Evolutionary conservation across 2,329 filamentous ascomycete species (phyloP), one percentile per base, ranked within the genome.

Genomic region (Byssothecium circinans): DNA sequence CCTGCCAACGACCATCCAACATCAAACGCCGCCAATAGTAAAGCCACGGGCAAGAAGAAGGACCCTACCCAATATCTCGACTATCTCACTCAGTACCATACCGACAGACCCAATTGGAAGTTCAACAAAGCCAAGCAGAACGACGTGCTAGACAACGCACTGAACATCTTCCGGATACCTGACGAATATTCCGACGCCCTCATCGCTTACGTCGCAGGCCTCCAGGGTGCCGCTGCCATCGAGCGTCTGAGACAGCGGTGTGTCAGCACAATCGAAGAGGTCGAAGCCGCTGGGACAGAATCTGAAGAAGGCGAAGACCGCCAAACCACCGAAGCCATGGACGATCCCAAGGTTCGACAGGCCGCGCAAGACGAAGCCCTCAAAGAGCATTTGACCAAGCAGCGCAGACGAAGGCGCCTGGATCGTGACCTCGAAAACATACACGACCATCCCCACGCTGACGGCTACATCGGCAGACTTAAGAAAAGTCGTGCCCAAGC

Each of bases 51-150:
- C 41, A 64, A 68, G 52, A 63, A 71, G 70, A 69, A 71, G 68
- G 78, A 82, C 52, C 72, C 85, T 45, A 78, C 82, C 38, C 81
- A 85, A 12, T 86, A 90, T 48, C 78, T 95, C 14, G 78, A 82
- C 43, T 96, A 96, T 68, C 81, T 96, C 36, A 79, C 79, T 38
- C 83, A 86, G 65, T 96, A 91, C 79, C 79, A 88, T 71, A 80
- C 80, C 45, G 80, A 84, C 51, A 84, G 84, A 48, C 76, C 80
- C 8, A 78, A 78, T 58, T 97, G 92, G 92, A 96, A 96, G 71
- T 97, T 96, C 77, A 95, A 95, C 76, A 96, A 96, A 75, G 91
- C 90, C 60, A 84, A 90, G 65, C 91, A 96, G 71, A 89, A 86
- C 44, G 83, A 89, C 58, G 78, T 96, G 11, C 82, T 96, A 65